Base-by-base conservation (phyloP, 768 basidiomycete species). In the Russula vinacea region DNA sequence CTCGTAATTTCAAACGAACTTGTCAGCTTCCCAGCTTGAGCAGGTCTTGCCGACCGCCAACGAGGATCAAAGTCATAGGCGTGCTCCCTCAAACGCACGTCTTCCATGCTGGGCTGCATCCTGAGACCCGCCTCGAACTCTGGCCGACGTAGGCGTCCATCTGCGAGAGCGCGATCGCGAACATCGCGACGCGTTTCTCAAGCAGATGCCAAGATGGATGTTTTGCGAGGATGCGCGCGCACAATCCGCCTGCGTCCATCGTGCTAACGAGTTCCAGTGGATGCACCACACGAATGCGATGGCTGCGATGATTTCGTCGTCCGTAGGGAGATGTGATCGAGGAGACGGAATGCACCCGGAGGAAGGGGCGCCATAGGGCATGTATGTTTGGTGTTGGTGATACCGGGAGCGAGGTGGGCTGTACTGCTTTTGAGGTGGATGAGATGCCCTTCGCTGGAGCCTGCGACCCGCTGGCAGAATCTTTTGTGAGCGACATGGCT, bases 211-310 rank as follows among this genome's bases (percentile, higher is more conserved):
- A 67, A 3, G 62, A 58, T 2, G 52, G 44, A 16, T 47, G 62
- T 6, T 55, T 51, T 0, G 62, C 58, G 17, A 59, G 54, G 37
- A 67, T 65, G 40, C 66, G 66, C 19, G 63, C 52, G 35, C 57
- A 49, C 17, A 67, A 17, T 8, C 66, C 66, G 6, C 49, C 52
- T 2, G 62, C 13, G 5, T 60, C 58, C 62, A 67, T 65, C 22
- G 66, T 67, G 58, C 52, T 59, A 59, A 67, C 2, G 66, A 67
- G 29, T 67, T 67, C 66, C 66, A 67, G 40, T 67, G 63, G 58
- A 67, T 65, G 19, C 62, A 59, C 62, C 62, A 67, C 22, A 67
- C 58, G 32, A 44, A 59, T n/a, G 62, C 35, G 37, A 67, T 65
- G 5, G 66, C 62, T 19, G 52, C n/a, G 45, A 67, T 65, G 39